Evolutionary conservation across 306 rosid genomes (phyloP), one percentile per base, ranked within the genome.

Genomic region (Fragaria iinumae): DNA sequence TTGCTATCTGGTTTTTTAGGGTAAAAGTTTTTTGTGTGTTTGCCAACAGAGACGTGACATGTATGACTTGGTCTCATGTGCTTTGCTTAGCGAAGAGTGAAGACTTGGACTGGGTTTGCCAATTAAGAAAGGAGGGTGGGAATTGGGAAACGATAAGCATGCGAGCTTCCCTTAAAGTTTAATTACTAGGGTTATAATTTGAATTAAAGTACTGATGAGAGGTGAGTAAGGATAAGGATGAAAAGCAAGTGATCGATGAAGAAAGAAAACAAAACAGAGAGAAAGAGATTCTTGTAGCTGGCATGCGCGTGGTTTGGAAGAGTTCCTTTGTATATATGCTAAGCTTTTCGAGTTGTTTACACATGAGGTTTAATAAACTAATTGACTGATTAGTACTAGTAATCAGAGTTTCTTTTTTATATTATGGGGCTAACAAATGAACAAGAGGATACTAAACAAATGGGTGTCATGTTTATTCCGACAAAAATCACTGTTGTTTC

Each of bases 391-490:
- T 32, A 34, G 23, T 34, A 17, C 36, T 32, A 41, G 20, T 69
- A 60, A 80, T 67, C 81, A 44, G 50, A 62, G 48, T 32, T 74
- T 43, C 59, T 6, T 1, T 6, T 41, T 7, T 80, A 82, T 36
- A 6, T 36, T 21, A 21, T 13, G 23, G 39, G 25, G 38, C 23
- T 38, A 79, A 79, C 73, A 69, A 83, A 71, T 79, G 72, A 57
- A 80, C 56, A 50, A 60, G 6, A 13, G 12, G 23, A 34, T 23
- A 32, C 79, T 86, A 84, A 86, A 79, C 83, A 74, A 87, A 85
- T 86, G 91, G 89, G 84, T 89, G 96, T 85, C 89, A 93, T 87
- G 82, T 89, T 86, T 86, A 82, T 93, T 75, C 97, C 97, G 91
- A 93, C 97, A 93, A 76, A 56, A 83, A 36, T 80, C 86, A 8